Base-by-base conservation (phyloP, 1,284 basidiomycete genomes). In the Wolfiporia cocos region DNA sequence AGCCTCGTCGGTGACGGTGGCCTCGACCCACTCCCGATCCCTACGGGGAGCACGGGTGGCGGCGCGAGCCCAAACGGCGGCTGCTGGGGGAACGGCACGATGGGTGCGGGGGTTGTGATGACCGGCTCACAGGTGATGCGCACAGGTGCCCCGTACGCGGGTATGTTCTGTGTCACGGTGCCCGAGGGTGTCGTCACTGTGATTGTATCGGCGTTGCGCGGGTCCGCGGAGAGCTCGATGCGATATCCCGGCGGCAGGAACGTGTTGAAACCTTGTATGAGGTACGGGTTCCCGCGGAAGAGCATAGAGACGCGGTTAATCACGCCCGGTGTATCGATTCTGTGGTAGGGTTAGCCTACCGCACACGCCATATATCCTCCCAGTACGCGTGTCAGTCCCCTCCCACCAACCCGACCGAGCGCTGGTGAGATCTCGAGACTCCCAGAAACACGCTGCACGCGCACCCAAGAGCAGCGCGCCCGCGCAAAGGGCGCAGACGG, bases 231-330 rank as follows among this genome's bases (percentile, higher is more conserved):
- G 62, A 93, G 86, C 57, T 98, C 94, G 63, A 99, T 98, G 49
- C 92, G 86, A 68, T 99, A 99, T 26, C 95, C 95, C 18, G 89
- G 80, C 1, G 96, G 96, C 2, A 99, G 78, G 67, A 99, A 99
- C 3, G 95, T 98, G 70, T 99, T 99, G 79, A 99, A 99, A 24
- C 96, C 96, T 66, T 96, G 89, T 43, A 99, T 98, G 55, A 99
- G 86, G 48, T 76, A 67, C 1, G 90, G 92, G 65, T 98, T 92
- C 11, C 93, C 93, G 53, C 91, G 82, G 67, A 99, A 99, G 34
- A 99, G 82, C 51, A 79, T 82, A 2, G 94, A 98, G 41, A 99
- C 95, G 44, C 96, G 88, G 56, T 94, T 85, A 61, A 99, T 99
- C 56, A 99, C 96, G 47, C 94, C 95, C 1, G 95, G 96, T 0